Percentiles rank a stretch among this genome's conserved stretches.
Evolutionary conservation across 331 rosid species (phyloP).

Genomic region (Malus hybrid): DNA sequence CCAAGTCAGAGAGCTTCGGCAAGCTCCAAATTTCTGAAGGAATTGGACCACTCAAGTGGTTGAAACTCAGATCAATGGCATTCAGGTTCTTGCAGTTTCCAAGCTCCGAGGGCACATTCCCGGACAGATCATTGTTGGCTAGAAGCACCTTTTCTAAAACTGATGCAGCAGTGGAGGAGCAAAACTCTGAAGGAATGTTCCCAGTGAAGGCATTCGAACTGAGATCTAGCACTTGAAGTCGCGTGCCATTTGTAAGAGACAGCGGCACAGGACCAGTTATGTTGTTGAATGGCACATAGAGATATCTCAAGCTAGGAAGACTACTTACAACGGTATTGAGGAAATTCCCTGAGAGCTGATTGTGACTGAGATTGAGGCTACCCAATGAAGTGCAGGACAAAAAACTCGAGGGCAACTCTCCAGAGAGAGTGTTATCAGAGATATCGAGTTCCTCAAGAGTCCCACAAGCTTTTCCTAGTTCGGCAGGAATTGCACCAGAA

Average conservation of each 20-base stretch:
- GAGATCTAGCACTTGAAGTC: constrained; percentile 51
- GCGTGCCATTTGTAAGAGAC: constrained; percentile 38
- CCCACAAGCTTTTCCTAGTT: constrained; percentile 37
- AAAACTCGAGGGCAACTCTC: constrained; percentile 45
- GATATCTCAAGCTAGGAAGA: constrained; percentile 33
- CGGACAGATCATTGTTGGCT: constrained; percentile 41
- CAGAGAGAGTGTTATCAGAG: constrained; percentile 46
- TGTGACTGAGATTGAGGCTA: constrained; percentile 46
- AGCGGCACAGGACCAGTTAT: constrained; percentile 49
- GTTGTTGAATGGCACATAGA: constrained; percentile 54
- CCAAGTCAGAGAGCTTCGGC: constrained; percentile 45
- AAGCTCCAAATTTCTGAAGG: constrained; percentile 48
- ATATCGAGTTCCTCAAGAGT: constrained; percentile 49
- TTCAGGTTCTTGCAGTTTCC: constrained; percentile 47
- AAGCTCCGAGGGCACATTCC: constrained; percentile 43
- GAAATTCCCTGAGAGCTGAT: constrained; percentile 48
- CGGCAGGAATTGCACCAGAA: constrained; percentile 45
- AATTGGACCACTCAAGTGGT: constrained; percentile 48
- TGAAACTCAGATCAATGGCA: constrained; percentile 63
- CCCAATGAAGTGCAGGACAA: constrained; percentile 35
- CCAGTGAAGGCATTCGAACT: constrained; percentile 53
- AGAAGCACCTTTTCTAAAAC: constrained; percentile 49
- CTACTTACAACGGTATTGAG: constrained; percentile 34
- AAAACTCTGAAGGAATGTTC: constrained; percentile 39
- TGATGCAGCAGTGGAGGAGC: constrained; percentile 19